Evolutionary conservation across 2,329 filamentous ascomycete species (phyloP).

Genomic region (Ophiocordyceps unilateralis): DNA sequence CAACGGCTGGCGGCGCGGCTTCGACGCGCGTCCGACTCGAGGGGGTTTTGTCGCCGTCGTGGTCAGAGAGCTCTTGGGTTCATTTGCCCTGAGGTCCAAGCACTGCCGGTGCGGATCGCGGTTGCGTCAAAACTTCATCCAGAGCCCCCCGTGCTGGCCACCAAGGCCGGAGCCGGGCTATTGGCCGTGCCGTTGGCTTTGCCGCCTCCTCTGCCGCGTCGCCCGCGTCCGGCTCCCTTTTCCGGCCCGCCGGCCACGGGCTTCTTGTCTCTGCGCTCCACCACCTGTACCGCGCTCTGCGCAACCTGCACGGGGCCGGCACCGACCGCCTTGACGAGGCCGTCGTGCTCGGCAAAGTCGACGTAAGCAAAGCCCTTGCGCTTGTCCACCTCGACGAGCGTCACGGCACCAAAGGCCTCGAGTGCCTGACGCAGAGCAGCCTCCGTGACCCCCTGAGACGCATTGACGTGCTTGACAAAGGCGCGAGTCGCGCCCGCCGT

Average conservation of each 20-base stretch:
- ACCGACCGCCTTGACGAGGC: conserved; percentile 60
- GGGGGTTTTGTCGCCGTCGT: not conserved
- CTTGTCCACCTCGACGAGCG: conserved; percentile 79
- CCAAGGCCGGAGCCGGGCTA: conserved; percentile 1
- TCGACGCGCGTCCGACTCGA: not conserved
- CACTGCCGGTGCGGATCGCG: no score
- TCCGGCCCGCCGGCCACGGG: conserved; percentile 8
- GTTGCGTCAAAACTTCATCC: conserved; percentile 1
- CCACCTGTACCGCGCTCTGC: conserved; percentile 70
- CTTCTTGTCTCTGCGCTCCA: conserved; percentile 58
- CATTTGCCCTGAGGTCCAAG: no score
- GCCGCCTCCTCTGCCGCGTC: conserved; percentile 5
- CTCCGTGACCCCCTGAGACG: conserved; percentile 84
- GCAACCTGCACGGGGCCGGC: conserved; percentile 71
- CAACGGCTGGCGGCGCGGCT: not conserved
- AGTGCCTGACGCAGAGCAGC: conserved; percentile 59
- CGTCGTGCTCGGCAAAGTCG: conserved; percentile 60
- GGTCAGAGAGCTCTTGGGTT: no score
- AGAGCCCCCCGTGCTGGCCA: conserved; percentile 4
- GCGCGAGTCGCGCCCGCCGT: conserved; percentile 40
- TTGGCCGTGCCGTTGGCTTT: conserved; percentile 4
- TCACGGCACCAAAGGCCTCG: conserved; percentile 54
- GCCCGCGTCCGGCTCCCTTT: conserved; percentile 8
- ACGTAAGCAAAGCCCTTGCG: conserved; percentile 91
- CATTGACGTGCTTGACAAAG: conserved; percentile 70